A percentile compares a stretch with the other conserved stretches of the same genome.
These are phyloP conservation scores for Sideroxylon spinosum DNA, from an alignment of 179 eudicot species.

Conservation along the genomic window DNA sequence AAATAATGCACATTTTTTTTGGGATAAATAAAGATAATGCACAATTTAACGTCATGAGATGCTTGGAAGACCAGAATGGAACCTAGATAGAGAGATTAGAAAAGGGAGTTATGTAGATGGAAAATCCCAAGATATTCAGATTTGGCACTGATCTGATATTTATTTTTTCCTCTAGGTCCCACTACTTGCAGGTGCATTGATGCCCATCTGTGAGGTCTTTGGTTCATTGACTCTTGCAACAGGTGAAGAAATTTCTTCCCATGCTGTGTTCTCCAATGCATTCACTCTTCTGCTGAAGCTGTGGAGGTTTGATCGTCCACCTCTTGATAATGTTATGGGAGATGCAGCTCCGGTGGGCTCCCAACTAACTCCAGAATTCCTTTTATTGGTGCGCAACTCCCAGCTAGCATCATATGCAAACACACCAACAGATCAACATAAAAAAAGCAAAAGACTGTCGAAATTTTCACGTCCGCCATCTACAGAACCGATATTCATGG, in stretches of 20 bases:
- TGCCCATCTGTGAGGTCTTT: constrained; percentile 92
- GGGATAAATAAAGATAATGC: too few relatives aligned
- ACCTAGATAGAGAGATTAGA: neutral
- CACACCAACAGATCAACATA: constrained; percentile 45
- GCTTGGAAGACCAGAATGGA: neutral
- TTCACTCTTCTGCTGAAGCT: constrained; percentile 77
- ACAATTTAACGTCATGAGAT: neutral
- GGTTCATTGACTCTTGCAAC: constrained; percentile 79
- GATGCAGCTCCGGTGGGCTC: constrained; percentile 86
- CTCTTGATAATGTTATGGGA: constrained; percentile 70
- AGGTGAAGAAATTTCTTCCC: constrained; percentile 75
- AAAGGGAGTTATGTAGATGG: neutral
- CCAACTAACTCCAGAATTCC: constrained; percentile 84
- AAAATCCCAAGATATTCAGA: neutral
- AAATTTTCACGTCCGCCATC: constrained; percentile 53
- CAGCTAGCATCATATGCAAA: constrained; percentile 54
- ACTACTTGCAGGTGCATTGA: constrained; percentile 88
- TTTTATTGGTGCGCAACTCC: constrained; percentile 67
- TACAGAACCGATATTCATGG: constrained; percentile 70
- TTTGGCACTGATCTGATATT: constrained; percentile 10
- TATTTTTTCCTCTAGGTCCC: constrained; percentile 58
- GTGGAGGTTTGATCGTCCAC: constrained; percentile 96
- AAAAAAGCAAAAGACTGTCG: constrained; percentile 40
- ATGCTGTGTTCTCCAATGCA: constrained; percentile 84
- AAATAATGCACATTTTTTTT: too few relatives aligned